phyloP scores from a whole-genome alignment of 345 rosid genomes.

The Excoecaria cochinchinensis region DNA sequence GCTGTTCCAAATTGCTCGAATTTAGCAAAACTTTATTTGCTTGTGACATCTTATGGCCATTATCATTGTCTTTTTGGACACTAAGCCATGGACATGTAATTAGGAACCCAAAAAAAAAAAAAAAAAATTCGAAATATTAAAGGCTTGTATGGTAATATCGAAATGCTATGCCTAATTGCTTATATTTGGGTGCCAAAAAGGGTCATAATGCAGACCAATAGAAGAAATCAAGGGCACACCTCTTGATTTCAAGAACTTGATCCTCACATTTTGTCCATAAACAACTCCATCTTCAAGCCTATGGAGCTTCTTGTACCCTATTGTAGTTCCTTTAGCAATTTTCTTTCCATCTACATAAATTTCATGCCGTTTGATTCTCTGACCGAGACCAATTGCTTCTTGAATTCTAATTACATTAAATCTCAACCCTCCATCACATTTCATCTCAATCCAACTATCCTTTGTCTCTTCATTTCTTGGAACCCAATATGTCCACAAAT shows the following conservation, averaged over 20 bases:
- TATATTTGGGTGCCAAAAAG: slow-evolving; percentile 41
- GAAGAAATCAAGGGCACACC: slow-evolving; percentile 64
- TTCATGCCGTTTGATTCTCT: slow-evolving; percentile 53
- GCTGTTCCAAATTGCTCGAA: background rate
- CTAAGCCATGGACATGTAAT: background rate
- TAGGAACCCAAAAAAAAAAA: background rate
- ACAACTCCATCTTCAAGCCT: slow-evolving; percentile 38
- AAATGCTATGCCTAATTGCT: background rate
- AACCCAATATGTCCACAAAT: slow-evolving; percentile 71
- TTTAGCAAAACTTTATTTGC: background rate
- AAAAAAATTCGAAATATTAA: too few species aligned
- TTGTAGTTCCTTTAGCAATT: slow-evolving; percentile 53
- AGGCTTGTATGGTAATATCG: background rate
- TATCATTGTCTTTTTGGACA: background rate
- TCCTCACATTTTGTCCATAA: slow-evolving; percentile 41
- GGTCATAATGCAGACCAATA: slow-evolving; percentile 62
- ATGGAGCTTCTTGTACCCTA: slow-evolving; percentile 65
- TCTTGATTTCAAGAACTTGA: slow-evolving; percentile 41
- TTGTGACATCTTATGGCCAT: background rate
- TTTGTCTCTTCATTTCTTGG: slow-evolving; percentile 30
- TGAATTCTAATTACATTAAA: slow-evolving; percentile 68
- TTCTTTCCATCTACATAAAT: slow-evolving; percentile 51
- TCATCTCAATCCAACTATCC: slow-evolving; percentile 51
- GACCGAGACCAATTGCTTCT: slow-evolving; percentile 72
- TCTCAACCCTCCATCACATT: slow-evolving; percentile 29